These are phyloP conservation scores for Allium fistulosum DNA, from an alignment of 106 monocot genomes.

Conservation along the genomic window DNA sequence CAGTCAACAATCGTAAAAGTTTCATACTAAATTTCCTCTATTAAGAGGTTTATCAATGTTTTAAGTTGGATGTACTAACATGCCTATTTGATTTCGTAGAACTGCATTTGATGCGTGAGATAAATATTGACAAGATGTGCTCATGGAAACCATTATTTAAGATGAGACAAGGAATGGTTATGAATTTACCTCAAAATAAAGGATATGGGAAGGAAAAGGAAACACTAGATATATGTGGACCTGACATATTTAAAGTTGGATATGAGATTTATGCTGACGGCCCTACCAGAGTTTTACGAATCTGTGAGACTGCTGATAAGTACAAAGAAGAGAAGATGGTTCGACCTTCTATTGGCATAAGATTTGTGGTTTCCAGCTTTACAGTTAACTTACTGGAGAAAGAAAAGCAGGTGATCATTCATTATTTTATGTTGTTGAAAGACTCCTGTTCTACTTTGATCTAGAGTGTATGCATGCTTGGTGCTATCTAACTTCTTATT, in stretches of 20 bases:
- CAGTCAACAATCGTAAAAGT: no score
- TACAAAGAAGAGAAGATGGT: constrained; percentile 36
- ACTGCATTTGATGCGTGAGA: constrained; percentile 63
- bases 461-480: neutral
- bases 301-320: constrained; percentile 49
- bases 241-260: constrained; percentile 43
- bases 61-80: constrained; percentile 1
- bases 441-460: neutral
- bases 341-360: constrained; percentile 34
- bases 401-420: constrained; percentile 37
- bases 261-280: constrained; percentile 91
- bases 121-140: constrained; percentile 72
- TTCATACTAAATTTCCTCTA: neutral
- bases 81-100: constrained; percentile 31
- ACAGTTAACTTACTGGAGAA: constrained; percentile 51
- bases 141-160: constrained; percentile 79
- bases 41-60: neutral
- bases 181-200: constrained; percentile 28
- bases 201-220: constrained; percentile 22
- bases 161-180: constrained; percentile 32
- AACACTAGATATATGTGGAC: constrained; percentile 28
- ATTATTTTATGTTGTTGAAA: neutral
- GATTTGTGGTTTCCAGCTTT: constrained; percentile 39
- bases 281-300: constrained; percentile 62
- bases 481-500: neutral